Evolutionary conservation across 2,329 filamentous ascomycete species (phyloP).

Genomic region (Ascochyta rabiei): DNA sequence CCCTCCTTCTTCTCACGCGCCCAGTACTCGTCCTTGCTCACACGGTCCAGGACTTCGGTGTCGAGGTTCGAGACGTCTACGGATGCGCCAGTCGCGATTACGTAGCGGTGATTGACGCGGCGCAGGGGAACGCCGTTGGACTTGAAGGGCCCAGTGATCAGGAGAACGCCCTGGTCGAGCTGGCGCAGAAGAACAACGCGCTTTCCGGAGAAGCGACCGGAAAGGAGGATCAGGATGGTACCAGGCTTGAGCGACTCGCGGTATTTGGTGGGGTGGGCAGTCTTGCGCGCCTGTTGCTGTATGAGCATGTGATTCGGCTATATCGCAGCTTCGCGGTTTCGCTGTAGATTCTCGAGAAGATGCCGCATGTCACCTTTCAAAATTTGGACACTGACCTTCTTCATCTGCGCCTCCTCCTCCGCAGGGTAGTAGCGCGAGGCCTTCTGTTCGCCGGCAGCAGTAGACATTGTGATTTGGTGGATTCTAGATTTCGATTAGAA

Average conservation of each 20-base stretch:
- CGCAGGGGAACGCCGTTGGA: constrained; percentile 98
- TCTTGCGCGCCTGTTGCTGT: constrained; percentile 81
- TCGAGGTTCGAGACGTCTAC: constrained; percentile 85
- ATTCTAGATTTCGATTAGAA: constrained; percentile 15
- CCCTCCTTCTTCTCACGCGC: constrained; percentile 90
- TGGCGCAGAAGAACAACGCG: constrained; percentile 97
- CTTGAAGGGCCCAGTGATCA: constrained; percentile 99
- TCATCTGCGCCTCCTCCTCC: constrained; percentile 85
- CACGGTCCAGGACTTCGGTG: constrained; percentile 72
- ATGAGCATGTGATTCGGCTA: constrained; percentile 15
- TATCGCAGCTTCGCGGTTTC: not conserved
- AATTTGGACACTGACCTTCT: constrained; percentile 76
- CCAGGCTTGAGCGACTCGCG: constrained; percentile 90
- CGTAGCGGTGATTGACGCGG: constrained; percentile 88
- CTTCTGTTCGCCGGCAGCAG: constrained; percentile 63
- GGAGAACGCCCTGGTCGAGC: constrained; percentile 93
- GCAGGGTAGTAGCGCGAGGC: constrained; percentile 98
- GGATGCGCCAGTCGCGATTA: constrained; percentile 86
- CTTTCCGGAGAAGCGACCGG: constrained; percentile 99
- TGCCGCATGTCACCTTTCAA: not conserved
- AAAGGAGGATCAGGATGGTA: constrained; percentile 96
- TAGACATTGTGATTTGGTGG: constrained; percentile 26
- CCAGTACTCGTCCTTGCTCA: constrained; percentile 86
- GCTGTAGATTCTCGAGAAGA: not conserved
- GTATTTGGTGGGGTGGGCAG: constrained; percentile 83